phyloP scores from a whole-genome alignment of 2,329 filamentous ascomycete genomes.

The Herpotrichia juniperi region DNA sequence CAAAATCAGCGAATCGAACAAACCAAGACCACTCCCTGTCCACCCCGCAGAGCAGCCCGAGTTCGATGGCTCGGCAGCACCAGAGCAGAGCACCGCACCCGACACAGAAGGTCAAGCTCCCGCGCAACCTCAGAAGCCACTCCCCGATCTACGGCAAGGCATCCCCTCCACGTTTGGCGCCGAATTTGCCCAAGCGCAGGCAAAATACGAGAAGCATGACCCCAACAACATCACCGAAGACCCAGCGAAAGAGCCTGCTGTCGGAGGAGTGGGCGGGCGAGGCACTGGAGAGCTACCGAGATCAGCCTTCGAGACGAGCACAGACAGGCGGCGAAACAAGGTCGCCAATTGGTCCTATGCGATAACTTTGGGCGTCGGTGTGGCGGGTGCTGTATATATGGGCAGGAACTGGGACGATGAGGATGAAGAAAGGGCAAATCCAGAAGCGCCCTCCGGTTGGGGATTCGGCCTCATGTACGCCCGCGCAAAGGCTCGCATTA shows the following conservation, averaged over 20 bases:
- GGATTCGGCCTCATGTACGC: conserved; percentile 76
- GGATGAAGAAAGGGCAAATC: conserved; percentile 72
- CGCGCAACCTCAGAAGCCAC: conserved; percentile 65
- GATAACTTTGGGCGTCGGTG: conserved; percentile 60
- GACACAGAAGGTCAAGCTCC: conserved; percentile 48
- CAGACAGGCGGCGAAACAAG: conserved; percentile 79
- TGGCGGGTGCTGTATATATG: conserved; percentile 72
- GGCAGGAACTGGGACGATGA: conserved; percentile 85
- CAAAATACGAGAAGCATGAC: conserved; percentile 34
- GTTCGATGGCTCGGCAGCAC: conserved; percentile 33
- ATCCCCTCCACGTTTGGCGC: conserved; percentile 89
- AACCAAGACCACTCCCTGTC: conserved; percentile 28
- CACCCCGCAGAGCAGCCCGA: conserved; percentile 44
- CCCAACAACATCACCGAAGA: conserved; percentile 61
- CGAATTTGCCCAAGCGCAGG: conserved; percentile 64
- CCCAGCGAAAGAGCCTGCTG: conserved; percentile 50
- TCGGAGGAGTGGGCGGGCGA: conserved; percentile 54
- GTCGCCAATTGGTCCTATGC: conserved; percentile 78
- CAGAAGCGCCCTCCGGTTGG: conserved; percentile 81
- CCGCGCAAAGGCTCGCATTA: conserved; percentile 76
- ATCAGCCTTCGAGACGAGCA: conserved; percentile 87
- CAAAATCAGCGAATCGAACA: conserved; percentile 41
- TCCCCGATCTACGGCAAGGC: conserved; percentile 91
- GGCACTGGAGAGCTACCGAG: conserved; percentile 72
- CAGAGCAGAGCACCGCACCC: conserved; percentile 33